These are phyloP conservation scores for Penicillium sp. DNA, from an alignment of 2,329 filamentous ascomycete genomes.

Conservation along the genomic window DNA sequence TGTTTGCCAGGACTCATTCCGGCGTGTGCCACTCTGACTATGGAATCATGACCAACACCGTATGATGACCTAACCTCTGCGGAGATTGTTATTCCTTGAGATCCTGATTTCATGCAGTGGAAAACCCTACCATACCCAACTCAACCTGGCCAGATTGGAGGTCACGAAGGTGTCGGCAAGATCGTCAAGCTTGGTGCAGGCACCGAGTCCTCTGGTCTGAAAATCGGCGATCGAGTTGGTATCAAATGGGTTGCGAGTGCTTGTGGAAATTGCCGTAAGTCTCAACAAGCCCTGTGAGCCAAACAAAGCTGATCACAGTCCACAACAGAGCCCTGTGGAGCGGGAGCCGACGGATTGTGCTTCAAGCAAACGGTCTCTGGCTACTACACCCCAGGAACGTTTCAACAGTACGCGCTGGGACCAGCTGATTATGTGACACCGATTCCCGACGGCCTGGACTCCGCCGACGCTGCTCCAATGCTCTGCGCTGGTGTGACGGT, in stretches of 20 bases:
- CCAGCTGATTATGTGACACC: conserved; percentile 71
- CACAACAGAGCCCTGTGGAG: conserved; percentile 52
- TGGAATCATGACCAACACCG: conserved; percentile 56
- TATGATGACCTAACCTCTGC: conserved; percentile 10
- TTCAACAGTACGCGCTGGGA: conserved; percentile 68
- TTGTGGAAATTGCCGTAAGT: conserved; percentile 57
- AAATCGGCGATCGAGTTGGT: conserved; percentile 69
- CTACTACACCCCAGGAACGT: conserved; percentile 72
- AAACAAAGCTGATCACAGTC: conserved; percentile 5
- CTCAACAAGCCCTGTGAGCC: background rate
- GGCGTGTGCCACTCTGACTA: conserved; percentile 69
- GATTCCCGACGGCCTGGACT: conserved; percentile 64
- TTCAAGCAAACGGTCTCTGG: conserved; percentile 63
- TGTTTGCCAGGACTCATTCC: conserved; percentile 59
- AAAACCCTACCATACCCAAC: conserved; percentile 62
- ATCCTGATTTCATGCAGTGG: conserved; percentile 48
- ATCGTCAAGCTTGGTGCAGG: conserved; percentile 68
- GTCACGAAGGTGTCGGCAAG: conserved; percentile 69
- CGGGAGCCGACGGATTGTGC: conserved; percentile 60
- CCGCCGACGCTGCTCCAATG: conserved; percentile 66
- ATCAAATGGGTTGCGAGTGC: conserved; percentile 68
- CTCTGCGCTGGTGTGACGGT: conserved; percentile 70
- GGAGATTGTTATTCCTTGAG: conserved; percentile 18
- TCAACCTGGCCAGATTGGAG: conserved; percentile 65
- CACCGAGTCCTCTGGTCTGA: conserved; percentile 59